Evolutionary conservation across 768 basidiomycete species (phyloP).

Genomic region (Chalciporus pseudorubinellus): DNA sequence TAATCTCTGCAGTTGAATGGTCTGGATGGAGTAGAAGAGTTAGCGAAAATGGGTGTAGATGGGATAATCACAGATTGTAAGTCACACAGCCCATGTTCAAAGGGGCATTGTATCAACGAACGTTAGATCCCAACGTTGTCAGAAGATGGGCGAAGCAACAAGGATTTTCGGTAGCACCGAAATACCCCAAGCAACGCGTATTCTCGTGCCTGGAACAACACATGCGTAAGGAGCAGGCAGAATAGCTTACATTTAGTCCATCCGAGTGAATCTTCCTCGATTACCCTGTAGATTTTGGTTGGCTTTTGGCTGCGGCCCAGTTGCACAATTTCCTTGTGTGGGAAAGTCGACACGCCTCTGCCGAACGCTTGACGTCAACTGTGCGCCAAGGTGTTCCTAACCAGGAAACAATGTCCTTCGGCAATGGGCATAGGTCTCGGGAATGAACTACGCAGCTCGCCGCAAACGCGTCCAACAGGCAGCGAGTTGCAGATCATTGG

Average conservation of each 20-base stretch:
- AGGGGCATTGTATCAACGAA: neutral
- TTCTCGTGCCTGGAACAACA: constrained; percentile 60
- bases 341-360: neutral
- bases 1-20: constrained; percentile 49
- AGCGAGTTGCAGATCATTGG: neutral
- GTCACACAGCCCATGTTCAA: constrained; percentile 5
- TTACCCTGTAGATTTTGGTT: too few species aligned
- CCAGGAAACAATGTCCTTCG: too few species aligned
- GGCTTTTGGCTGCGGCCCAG: neutral
- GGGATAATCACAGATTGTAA: constrained; percentile 76
- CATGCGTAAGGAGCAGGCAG: constrained; percentile 28
- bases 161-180: constrained; percentile 52
- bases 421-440: too few species aligned
- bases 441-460: neutral
- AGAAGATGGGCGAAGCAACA: constrained; percentile 55
- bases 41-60: constrained; percentile 62
- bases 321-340: neutral
- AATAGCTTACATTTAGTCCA: neutral
- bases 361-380: too few species aligned
- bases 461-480: constrained; percentile 23
- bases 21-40: constrained; percentile 57
- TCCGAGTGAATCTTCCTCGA: too few species aligned
- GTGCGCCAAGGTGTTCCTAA: too few species aligned
- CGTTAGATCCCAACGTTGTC: constrained; percentile 51
- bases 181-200: constrained; percentile 57